Conservation (phyloP, 306 rosid species). For the Albizia julibrissin region DNA sequence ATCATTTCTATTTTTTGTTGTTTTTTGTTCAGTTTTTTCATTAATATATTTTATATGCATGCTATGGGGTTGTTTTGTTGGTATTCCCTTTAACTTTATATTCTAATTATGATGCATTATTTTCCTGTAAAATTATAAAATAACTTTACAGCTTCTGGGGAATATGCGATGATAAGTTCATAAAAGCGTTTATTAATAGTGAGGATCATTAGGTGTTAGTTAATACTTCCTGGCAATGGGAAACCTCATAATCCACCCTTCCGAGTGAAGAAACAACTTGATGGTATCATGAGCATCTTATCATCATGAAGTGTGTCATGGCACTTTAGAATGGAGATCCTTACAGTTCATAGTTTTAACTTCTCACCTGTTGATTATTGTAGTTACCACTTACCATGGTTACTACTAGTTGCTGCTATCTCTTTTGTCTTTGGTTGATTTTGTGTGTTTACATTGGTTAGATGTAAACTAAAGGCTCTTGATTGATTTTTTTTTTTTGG, state of each 20-base stretch:
- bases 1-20: background rate
- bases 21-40: constrained; percentile 9
- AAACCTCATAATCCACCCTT: constrained; percentile 19
- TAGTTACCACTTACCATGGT: background rate
- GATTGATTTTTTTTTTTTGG: too few species aligned
- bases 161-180: background rate
- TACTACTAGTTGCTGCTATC: background rate
- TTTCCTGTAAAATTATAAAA: background rate
- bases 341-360: background rate
- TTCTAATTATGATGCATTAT: background rate
- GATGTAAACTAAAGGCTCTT: background rate
- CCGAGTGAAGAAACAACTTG: constrained; percentile 1
- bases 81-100: too few species aligned
- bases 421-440: background rate
- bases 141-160: constrained; percentile 7
- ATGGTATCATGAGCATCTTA: constrained; percentile 11
- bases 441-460: background rate
- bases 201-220: background rate
- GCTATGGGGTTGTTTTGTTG: background rate
- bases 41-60: background rate
- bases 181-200: background rate
- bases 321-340: constrained; percentile 22
- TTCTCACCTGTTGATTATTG: constrained; percentile 26
- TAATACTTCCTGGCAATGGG: background rate
- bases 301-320: constrained; percentile 5